Evolutionary conservation across 2,329 filamentous ascomycete species (phyloP), one percentile per base, ranked within the genome.

Genomic region (Helotiales sp.): DNA sequence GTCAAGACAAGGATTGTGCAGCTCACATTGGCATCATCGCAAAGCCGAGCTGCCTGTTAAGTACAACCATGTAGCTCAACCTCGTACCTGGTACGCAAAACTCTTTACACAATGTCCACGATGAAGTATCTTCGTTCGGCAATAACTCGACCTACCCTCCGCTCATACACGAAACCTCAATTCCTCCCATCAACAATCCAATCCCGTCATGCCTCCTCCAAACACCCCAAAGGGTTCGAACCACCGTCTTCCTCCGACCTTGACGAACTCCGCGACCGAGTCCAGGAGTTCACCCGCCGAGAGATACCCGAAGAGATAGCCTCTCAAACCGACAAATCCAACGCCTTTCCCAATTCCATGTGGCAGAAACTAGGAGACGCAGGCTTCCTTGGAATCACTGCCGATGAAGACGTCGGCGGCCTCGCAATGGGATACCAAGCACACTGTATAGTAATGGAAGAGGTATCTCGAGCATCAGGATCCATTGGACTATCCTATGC

Each of bases 391-490:
- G 95, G 95, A 58, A 90, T 97, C 68, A 98, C 95, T 8, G 95
- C 91, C 17, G 91, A 96, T 69, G 92, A 96, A 75, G 88, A 91
- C 55, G 91, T 95, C 52, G 95, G 95, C 34, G 95, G 93, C 2
- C 75, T 98, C 46, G 90, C 81, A 1, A 88, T 98, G 86, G 95
- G 95, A 10, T 99, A 98, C 75, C 93, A 98, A 77, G 93, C 95
- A 44, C 95, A 99, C 76, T 96, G 91, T 71, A 80, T 96, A 6
- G 91, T 97, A 46, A 89, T 98, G 85, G 95, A 99, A 76, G 95
- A 98, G 79, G 80, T 99, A 40, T 95, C 89, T 56, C 83, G 93
- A 58, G 93, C 93, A 2, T 93, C 89, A 52, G 93, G 78, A 13
- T 90, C 86, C 61, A 91, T 96, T 68, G 93, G 86, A 0, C 82